These are phyloP conservation scores for Russula griseocarnosa DNA, from an alignment of 768 basidiomycete genomes.

Conservation along the genomic window DNA sequence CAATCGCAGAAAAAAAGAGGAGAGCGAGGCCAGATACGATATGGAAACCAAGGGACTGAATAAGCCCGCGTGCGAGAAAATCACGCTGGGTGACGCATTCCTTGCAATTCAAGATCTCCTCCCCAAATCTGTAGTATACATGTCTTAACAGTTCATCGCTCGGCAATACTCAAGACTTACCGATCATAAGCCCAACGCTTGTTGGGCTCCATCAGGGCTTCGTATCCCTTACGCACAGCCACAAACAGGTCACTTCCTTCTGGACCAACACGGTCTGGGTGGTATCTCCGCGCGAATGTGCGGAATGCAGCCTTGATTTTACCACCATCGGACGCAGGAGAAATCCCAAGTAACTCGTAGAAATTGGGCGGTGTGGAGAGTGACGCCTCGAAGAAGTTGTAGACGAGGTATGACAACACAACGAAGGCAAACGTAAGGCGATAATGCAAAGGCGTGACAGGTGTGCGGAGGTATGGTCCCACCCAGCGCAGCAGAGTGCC, in stretches of 20 bases:
- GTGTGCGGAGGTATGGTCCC: slow-evolving; percentile 19
- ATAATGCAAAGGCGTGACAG: slow-evolving; percentile 44
- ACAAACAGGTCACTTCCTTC: slow-evolving; percentile 66
- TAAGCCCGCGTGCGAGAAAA: slow-evolving; percentile 61
- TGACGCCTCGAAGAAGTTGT: slow-evolving; percentile 58
- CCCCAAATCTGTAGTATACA: slow-evolving; percentile 58
- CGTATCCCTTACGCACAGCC: slow-evolving; percentile 65
- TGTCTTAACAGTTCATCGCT: slow-evolving; percentile 4
- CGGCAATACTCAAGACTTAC: slow-evolving; percentile 37
- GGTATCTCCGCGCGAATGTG: slow-evolving; percentile 65
- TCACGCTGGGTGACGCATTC: slow-evolving; percentile 66
- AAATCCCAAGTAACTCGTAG: slow-evolving; percentile 68
- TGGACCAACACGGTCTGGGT: slow-evolving; percentile 70
- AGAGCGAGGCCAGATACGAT: slow-evolving; percentile 55
- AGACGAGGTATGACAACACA: slow-evolving; percentile 61
- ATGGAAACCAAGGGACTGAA: slow-evolving; percentile 62
- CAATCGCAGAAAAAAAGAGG: slow-evolving; percentile 59
- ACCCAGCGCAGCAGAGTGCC: slow-evolving; percentile 42
- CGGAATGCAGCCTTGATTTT: slow-evolving; percentile 71
- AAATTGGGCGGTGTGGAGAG: slow-evolving; percentile 63
- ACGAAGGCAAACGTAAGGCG: slow-evolving; percentile 59
- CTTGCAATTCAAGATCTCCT: slow-evolving; percentile 63
- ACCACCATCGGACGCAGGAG: slow-evolving; percentile 58
- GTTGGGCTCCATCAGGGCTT: slow-evolving; percentile 71
- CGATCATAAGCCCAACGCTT: slow-evolving; percentile 84